phyloP scores from a whole-genome alignment of 169 alveolate species.

The Plasmodium malariae region DNA sequence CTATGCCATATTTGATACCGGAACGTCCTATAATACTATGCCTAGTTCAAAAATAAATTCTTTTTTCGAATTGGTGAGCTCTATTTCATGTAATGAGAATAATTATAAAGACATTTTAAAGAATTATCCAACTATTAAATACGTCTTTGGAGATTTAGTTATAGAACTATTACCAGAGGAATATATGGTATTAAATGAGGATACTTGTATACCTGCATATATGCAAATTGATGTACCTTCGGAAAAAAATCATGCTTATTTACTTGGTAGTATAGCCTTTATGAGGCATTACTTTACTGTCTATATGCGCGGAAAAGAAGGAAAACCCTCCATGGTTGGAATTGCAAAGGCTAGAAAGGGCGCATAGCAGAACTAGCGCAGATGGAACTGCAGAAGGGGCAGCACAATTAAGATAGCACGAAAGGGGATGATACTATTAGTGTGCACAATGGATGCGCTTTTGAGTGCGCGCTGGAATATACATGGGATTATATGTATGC shows the following conservation, averaged over 20 bases:
- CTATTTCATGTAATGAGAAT: slow-evolving; percentile 42
- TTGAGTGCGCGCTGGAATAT: no score
- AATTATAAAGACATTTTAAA: slow-evolving; percentile 63
- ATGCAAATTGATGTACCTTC: slow-evolving; percentile 93
- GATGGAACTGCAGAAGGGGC: no score
- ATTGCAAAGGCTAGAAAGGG: slow-evolving; percentile 63
- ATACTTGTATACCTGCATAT: slow-evolving; percentile 88
- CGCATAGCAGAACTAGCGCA: no score
- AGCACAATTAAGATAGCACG: no score
- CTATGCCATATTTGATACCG: slow-evolving; percentile 90
- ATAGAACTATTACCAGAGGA: slow-evolving; percentile 79
- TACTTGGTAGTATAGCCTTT: slow-evolving; percentile 89
- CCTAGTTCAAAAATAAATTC: slow-evolving; percentile 84
- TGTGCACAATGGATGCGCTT: no score
- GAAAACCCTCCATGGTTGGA: slow-evolving; percentile 83
- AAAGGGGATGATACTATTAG: no score
- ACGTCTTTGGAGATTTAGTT: slow-evolving; percentile 79
- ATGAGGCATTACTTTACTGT: slow-evolving; percentile 90
- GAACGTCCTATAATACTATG: slow-evolving; percentile 90
- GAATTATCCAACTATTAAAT: slow-evolving; percentile 80
- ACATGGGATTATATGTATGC: no score
- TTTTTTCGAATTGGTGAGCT: slow-evolving; percentile 77
- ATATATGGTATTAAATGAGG: slow-evolving; percentile 78
- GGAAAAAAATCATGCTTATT: slow-evolving; percentile 90
- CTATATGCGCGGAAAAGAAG: slow-evolving; percentile 77